Base-by-base conservation (phyloP, 805 yeast species). In the Kodamaea restingae region DNA sequence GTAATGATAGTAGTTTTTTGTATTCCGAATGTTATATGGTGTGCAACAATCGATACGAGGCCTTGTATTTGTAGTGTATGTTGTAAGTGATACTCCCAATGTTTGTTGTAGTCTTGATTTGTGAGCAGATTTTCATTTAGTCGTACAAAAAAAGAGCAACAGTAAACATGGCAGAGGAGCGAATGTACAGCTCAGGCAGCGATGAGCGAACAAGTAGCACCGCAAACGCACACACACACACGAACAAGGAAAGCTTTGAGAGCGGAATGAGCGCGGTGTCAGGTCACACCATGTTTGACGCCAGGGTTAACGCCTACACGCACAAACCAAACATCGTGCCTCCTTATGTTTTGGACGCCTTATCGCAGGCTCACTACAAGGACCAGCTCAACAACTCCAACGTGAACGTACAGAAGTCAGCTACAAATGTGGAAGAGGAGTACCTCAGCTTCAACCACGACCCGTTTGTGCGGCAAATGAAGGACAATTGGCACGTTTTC, bases 311-410 rank as follows among this genome's bases (percentile, higher is more conserved):
- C 26, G 42, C 62, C n/a, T 69, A 69, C 49, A 53, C 56, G 36
- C 67, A 63, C 38, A 51, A 48, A 32, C 60, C 73, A 11, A 62
- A 61, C 30, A 58, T 61, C 20, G 61, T 68, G 15, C 91, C 91
- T 1, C 81, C 84, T 1, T 84, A 77, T 59, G 88, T 78, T 1
- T 56, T 83, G 32, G 84, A 80, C 42, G 70, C 71, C 21, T 53
- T 78, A n/a, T 58, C 71, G 3, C 62, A 60, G 49, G 67, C 60
- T 3, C 68, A 70, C 49, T 61, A 61, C 47, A 61, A 58, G 40
- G 70, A 67, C 15, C 69, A 63, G 48, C 46, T 57, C 26, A 49
- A 48, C 37, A 61, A 62, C 48, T 47, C 48, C 31, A 65, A 64
- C 45, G 58, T 49, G 35, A 61, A 63, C 43, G 46, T 32, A 31